Percentiles rank a stretch among this genome's conserved stretches.
These are phyloP conservation scores for Glycyrrhiza uralensis DNA, from an alignment of 306 rosid genomes.

Conservation along the genomic window DNA sequence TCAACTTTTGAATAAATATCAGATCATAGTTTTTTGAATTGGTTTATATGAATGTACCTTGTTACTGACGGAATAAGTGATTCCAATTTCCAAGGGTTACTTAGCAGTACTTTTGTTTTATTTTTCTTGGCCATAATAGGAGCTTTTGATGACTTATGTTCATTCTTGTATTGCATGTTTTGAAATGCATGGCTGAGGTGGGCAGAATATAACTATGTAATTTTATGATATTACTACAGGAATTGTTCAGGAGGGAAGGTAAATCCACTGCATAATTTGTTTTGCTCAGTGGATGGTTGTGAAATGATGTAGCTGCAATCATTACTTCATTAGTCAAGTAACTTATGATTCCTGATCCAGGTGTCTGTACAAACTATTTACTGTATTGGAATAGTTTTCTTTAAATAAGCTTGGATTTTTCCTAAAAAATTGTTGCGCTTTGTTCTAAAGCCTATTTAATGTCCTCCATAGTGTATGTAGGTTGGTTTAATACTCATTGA, in stretches of 20 bases:
- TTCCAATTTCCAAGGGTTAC: not conserved
- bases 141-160: not conserved
- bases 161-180: not conserved
- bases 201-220: constrained; percentile 10
- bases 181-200: constrained; percentile 1
- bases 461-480: constrained; percentile 1
- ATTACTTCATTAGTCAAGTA: constrained; percentile 18
- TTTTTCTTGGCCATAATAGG: not conserved
- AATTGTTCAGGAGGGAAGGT: constrained; percentile 37
- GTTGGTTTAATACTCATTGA: constrained; percentile 12
- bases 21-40: not conserved
- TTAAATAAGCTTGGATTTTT: constrained; percentile 14
- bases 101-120: not conserved
- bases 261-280: constrained; percentile 36
- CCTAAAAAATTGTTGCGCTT: not conserved
- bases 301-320: constrained; percentile 23
- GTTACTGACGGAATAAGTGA: not conserved
- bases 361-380: constrained; percentile 20
- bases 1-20: not conserved
- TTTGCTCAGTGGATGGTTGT: constrained; percentile 16
- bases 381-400: constrained; percentile 6
- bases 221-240: constrained; percentile 29
- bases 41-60: not conserved
- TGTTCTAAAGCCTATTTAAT: not conserved
- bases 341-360: constrained; percentile 16